Evolutionary conservation across 1,284 basidiomycete genomes (phyloP), one percentile per base, ranked within the genome.

Genomic region (Agroathelia rolfsii): DNA sequence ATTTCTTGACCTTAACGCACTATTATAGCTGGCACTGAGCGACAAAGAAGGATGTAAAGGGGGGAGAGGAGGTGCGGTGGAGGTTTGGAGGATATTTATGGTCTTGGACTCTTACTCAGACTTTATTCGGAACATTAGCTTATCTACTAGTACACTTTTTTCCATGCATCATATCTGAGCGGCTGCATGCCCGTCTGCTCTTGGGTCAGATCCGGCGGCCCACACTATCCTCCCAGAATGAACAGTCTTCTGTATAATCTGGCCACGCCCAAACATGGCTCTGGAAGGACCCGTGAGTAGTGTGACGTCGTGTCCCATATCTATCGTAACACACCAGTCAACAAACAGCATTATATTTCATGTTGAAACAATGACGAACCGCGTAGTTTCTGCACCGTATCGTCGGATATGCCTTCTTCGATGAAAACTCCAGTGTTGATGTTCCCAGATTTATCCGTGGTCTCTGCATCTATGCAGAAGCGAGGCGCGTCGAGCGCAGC

Each of bases 391-490:
- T 63, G 53, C 10, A 89, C 55, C 0, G 72, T 77, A 17, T 69
- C 62, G n/a, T 56, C 45, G 5, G 74, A 41, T 35, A 95, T 80
- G 0, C 77, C 82, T 18, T 92, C 85, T 55, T 96, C 93, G 35
- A 96, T 74, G 55, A 81, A 90, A 4, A 95, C 80, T 42, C 83
- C 77, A 38, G 79, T 82, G 48, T 86, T 84, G 32, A 81, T 69
- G 46, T 84, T 76, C 2, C 77, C 75, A 0, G 76, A 69, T 1
- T 72, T 59, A 39, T 84, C 79, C 0, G 85, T 82, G 44, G 71
- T 71, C 13, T 84, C 86, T 3, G 87, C 72, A 13, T 87, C 87
- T 40, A 96, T 93, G 54, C 90, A 95, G 63, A 96, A 94, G n/a
- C 92, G 74, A 3, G 90, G 92, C 0, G 90, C 84, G 57, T 96